Conservation (phyloP, 345 rosid species). For the Gossypium arboreum region DNA sequence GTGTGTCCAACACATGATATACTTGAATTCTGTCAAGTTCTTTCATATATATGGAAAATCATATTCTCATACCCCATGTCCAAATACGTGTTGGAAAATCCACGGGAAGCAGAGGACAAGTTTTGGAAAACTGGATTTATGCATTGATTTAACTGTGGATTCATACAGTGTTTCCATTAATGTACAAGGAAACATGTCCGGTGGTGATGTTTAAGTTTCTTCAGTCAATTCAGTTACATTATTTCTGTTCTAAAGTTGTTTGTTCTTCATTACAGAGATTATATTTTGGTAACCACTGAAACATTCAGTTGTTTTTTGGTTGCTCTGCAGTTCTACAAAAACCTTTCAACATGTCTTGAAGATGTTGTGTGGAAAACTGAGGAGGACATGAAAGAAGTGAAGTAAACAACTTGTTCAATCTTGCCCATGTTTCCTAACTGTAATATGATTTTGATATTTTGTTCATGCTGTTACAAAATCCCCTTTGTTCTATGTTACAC, state of each 20-base stretch:
- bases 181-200: background rate
- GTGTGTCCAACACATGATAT: too few species aligned
- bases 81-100: background rate
- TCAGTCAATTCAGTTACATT: background rate
- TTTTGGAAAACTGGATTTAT: background rate
- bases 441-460: background rate
- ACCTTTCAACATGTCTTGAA: slow-evolving; percentile 69
- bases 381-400: slow-evolving; percentile 59
- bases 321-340: slow-evolving; percentile 76
- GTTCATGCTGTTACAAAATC: background rate
- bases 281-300: background rate
- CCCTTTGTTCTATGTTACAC: too few species aligned
- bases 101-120: background rate
- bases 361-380: slow-evolving; percentile 94
- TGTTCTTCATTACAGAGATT: background rate
- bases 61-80: background rate
- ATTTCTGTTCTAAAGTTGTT: background rate
- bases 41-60: too few species aligned
- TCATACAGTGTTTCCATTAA: background rate
- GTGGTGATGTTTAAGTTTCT: background rate
- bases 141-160: background rate
- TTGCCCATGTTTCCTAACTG: slow-evolving; percentile 7
- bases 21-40: too few species aligned
- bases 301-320: background rate
- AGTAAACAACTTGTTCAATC: slow-evolving; percentile 8